These are phyloP conservation scores for Mucor piriformis DNA, from an alignment of 371 early-diverging fungal species.

Conservation along the genomic window DNA sequence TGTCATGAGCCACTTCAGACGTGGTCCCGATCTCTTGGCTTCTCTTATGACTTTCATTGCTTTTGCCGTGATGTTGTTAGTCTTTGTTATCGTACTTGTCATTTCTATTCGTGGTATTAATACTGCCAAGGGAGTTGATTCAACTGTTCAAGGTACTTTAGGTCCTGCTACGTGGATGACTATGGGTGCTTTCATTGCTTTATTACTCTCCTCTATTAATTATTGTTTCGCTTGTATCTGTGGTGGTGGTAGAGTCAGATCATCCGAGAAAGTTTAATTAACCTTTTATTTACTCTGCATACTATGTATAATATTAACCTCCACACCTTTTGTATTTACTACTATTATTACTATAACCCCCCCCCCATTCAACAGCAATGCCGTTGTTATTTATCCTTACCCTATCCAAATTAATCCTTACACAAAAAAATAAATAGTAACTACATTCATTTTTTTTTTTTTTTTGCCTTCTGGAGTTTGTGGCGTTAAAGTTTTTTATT, in stretches of 20 bases:
- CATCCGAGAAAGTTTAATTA: not conserved
- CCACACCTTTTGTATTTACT: too few species aligned
- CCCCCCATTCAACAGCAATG: too few species aligned
- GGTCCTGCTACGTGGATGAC: slow-evolving; percentile 41
- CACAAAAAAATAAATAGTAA: too few species aligned
- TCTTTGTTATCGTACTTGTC: slow-evolving; percentile 29
- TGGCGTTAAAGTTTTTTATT: too few species aligned
- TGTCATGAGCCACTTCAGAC: slow-evolving; percentile 35
- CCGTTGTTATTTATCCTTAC: too few species aligned
- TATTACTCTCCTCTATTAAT: slow-evolving; percentile 26
- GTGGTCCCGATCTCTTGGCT: slow-evolving; percentile 36
- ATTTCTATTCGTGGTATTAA: slow-evolving; percentile 42
- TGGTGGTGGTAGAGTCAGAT: slow-evolving; percentile 17
- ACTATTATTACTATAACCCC: too few species aligned
- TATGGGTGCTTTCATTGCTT: slow-evolving; percentile 29
- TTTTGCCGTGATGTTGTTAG: slow-evolving; percentile 22
- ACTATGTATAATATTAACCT: too few species aligned
- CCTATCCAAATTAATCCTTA: too few species aligned
- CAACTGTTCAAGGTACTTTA: slow-evolving; percentile 29
- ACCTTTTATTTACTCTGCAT: too few species aligned
- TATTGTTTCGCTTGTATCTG: slow-evolving; percentile 30
- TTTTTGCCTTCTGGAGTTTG: too few species aligned
- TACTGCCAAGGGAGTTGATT: slow-evolving; percentile 24
- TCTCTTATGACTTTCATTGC: slow-evolving; percentile 31
- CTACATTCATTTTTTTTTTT: too few species aligned